A percentile compares a stretch with the other conserved stretches of the same genome.
Conservation (phyloP, 2,329 filamentous ascomycete species). For the Nemania bipapillata region DNA sequence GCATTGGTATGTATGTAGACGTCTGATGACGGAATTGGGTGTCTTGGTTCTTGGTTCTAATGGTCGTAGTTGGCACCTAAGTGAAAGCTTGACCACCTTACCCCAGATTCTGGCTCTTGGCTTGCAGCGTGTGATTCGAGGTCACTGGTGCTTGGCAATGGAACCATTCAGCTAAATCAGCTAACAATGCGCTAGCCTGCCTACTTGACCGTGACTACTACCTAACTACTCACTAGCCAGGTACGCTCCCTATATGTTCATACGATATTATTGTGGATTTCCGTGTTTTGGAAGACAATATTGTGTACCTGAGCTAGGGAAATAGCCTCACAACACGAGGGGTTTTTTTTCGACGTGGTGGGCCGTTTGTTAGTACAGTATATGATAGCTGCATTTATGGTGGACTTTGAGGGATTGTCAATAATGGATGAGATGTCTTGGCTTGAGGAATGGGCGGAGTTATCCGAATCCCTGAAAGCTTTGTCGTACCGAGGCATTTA, state of each 20-base stretch:
- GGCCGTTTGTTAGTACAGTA: neutral
- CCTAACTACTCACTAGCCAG: neutral
- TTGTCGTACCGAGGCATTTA: neutral
- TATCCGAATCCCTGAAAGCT: no score
- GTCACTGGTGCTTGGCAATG: neutral
- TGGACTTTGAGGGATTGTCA: neutral
- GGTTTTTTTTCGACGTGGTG: neutral
- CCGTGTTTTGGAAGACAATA: neutral
- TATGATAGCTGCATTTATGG: no score
- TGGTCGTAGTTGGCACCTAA: neutral
- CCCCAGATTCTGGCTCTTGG: constrained; percentile 28
- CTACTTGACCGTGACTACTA: neutral
- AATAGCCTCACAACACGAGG: neutral
- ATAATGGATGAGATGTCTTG: neutral
- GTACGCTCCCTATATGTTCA: neutral
- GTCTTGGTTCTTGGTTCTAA: neutral
- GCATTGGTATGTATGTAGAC: no score
- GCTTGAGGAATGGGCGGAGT: neutral
- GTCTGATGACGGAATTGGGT: constrained; percentile 2
- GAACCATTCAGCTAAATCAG: no score
- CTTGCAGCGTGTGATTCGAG: constrained; percentile 11
- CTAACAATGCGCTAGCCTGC: neutral
- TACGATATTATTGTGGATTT: neutral
- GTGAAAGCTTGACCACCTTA: neutral
- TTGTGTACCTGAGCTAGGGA: neutral